Base-by-base conservation (phyloP, 352 stramenopile species). In the Pythium angustatum region DNA sequence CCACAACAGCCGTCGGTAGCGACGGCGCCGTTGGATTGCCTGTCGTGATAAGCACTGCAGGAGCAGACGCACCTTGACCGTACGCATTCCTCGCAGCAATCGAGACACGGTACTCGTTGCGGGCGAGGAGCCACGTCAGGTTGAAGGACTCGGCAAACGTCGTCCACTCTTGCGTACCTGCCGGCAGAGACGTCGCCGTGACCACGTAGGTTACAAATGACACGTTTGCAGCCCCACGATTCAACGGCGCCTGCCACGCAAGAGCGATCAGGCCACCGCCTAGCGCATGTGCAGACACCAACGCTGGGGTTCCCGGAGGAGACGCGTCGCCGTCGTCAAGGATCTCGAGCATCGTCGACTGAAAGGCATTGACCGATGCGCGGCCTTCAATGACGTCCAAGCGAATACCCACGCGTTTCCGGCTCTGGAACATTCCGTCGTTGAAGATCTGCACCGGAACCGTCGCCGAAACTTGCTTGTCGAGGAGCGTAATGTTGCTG, bases 241-340 rank as follows among this genome's bases (percentile, higher is more conserved):
- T 81, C 5, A 48, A 30, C 4, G 78, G 74, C 8, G 57, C 30
- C 6, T 53, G 6, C 80, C 80, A 89, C 15, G 34, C 70, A 31
- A 77, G 21, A 7, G 40, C 52, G 14, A 81, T 36, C 17, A 57
- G 58, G 43, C 78, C 76, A 2, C 80, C 80, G 3, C 68, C 81
- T 12, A 72, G 17, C 0, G 38, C 31, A 27, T 28, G 38, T 6
- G 53, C 41, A 8, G 51, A 51, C 31, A 86, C 17, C 7, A 26
- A 44, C 21, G 58, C 71, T 0, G 69, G 66, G 7, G 61, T 24
- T 38, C 68, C 64, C 0, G 80, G 78, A 33, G 72, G 53, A 1
- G 80, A 89, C 0, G 67, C 51, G 44, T 89, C 80, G 24, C 76
- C 75, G 45, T 89, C 80, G 54, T 89, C 80, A 0, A 73, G 17